Evolutionary conservation across 2,329 filamentous ascomycete species (phyloP), one percentile per base, ranked within the genome.

Genomic region (Coniochaeta ligniaria): DNA sequence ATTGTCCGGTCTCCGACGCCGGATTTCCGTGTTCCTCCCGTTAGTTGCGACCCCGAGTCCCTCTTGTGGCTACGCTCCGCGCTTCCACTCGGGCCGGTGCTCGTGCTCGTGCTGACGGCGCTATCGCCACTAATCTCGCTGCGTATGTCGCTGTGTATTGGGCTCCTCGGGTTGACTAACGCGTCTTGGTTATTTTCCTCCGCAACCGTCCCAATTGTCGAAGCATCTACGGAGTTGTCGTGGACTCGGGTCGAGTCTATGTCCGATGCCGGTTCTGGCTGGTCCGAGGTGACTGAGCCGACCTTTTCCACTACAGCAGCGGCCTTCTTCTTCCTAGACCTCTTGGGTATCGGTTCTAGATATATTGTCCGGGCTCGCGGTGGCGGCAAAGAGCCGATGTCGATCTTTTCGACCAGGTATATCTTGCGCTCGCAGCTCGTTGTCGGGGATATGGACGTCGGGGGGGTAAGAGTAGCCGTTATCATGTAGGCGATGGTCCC

Each of bases 401-500:
- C 95, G 58, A 98, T 88, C 62, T 84, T 86, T 73, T 97, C 92
- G 36, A 91, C 78, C 8, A 97, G 78, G 62, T 87, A 86, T 24
- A 99, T 82, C 69, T 92, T 93, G 63, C 87, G 84, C 66, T 96
- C 92, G 74, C 90, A 95, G 38, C 85, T 89, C 11, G 88, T 83
- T 2, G 88, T 92, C 1, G 94, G 88, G 16, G 88, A 83, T 63
- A 97, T 96, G 6, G 92, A 87, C 0, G 90, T 95, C 22, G 95
- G 94, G 60, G 92, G 86, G 22, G 94, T 98, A 61, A 98, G 74
- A 9, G 92, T 97, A 35, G 94, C 89, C 6, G 91, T 94, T 67
- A 98, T 84, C 77, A 94, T 86, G 75, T 98, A 99, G 22, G 90
- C 89, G 68, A 99, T 91, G 1, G 91, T 93, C 38, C 95, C 95